A percentile compares a stretch with the other conserved stretches of the same genome.
Evolutionary conservation across 495 filamentous ascomycete genomes (phyloP).

Genomic region (Daldinia loculata): DNA sequence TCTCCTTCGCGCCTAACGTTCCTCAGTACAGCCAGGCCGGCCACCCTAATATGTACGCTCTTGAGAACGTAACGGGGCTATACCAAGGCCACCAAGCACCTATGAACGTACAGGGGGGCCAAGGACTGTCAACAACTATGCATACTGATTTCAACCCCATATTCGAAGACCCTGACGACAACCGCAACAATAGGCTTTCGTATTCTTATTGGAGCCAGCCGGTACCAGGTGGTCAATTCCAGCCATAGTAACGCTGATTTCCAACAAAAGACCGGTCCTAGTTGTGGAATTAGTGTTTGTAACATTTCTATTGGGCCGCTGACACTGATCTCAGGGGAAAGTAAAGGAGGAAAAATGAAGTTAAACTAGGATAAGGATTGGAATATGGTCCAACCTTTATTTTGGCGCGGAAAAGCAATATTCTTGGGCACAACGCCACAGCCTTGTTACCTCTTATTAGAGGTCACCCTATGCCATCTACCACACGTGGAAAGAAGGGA

Average conservation of each 20-base stretch:
- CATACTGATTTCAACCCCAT: slow-evolving; percentile 1
- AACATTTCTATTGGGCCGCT: background rate
- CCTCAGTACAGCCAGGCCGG: slow-evolving; percentile 9
- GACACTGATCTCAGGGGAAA: background rate
- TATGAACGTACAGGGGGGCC: background rate
- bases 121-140: slow-evolving; percentile 1
- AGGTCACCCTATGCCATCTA: background rate
- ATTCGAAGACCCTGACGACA: slow-evolving; percentile 16
- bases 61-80: slow-evolving; percentile 20
- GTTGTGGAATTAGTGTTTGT: slow-evolving; percentile 3
- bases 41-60: slow-evolving; percentile 14
- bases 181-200: slow-evolving; percentile 10
- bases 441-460: background rate
- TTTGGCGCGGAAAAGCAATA: slow-evolving; percentile 7
- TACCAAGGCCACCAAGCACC: slow-evolving; percentile 16
- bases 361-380: background rate
- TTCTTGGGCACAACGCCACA: background rate
- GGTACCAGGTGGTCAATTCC: slow-evolving; percentile 1
- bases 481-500: background rate
- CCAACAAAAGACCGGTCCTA: background rate
- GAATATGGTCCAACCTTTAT: background rate
- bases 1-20: background rate
- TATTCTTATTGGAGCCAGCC: slow-evolving; percentile 17
- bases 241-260: slow-evolving; percentile 2
- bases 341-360: background rate